Evolutionary conservation across 768 basidiomycete species (phyloP).

Genomic region (Hortiboletus campestris): DNA sequence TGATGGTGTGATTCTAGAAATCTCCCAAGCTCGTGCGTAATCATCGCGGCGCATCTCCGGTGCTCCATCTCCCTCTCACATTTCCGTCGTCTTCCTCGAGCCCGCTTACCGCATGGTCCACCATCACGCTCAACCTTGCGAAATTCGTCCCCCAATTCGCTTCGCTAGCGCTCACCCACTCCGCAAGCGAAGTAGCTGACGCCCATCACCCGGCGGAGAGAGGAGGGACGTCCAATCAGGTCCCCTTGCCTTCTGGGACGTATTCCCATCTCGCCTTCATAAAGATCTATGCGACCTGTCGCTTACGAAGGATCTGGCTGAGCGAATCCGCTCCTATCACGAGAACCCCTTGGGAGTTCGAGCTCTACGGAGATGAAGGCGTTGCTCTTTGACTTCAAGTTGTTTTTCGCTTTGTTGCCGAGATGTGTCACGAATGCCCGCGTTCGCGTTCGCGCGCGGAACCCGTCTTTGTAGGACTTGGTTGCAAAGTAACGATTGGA

Average conservation of each 20-base stretch:
- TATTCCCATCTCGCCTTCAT: conserved; percentile 71
- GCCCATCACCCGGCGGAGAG: conserved; percentile 22
- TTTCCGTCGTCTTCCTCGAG: conserved; percentile 57
- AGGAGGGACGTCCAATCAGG: conserved; percentile 17
- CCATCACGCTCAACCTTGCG: conserved; percentile 59
- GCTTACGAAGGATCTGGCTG: conserved; percentile 76
- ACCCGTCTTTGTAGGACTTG: conserved; percentile 15
- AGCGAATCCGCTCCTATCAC: conserved; percentile 52
- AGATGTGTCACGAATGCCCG: conserved; percentile 19
- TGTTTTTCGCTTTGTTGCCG: conserved; percentile 9
- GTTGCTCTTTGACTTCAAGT: conserved; percentile 1
- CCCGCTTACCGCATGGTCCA: conserved; percentile 69
- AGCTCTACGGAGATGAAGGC: conserved; percentile 51
- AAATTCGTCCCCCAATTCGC: conserved; percentile 61
- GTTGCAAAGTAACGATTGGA: conserved; percentile 20
- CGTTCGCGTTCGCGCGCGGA: conserved; percentile 15
- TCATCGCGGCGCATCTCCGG: conserved; percentile 39
- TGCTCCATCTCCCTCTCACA: conserved; percentile 69
- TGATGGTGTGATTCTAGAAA: conserved; percentile 39
- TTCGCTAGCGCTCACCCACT: conserved; percentile 38
- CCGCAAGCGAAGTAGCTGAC: conserved; percentile 22
- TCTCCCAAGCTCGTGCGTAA: conserved; percentile 48
- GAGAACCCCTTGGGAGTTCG: conserved; percentile 72
- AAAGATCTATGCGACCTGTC: conserved; percentile 76
- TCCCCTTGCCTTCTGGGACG: conserved; percentile 45